phyloP scores from a whole-genome alignment of 1,284 basidiomycete species.

The Ustilago cynodontis region DNA sequence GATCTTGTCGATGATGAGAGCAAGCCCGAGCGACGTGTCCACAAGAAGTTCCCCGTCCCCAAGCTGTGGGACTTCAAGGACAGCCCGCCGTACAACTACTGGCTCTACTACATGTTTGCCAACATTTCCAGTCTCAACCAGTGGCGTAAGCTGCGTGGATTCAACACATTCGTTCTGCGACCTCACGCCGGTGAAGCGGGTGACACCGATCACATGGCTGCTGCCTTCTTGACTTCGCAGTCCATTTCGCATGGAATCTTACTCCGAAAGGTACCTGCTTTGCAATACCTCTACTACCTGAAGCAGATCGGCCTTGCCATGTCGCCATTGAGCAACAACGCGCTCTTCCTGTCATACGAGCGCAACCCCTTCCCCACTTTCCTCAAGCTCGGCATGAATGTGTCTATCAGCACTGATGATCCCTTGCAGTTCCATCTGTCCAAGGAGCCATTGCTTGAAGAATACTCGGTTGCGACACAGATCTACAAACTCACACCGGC shows the following conservation, averaged over 20 bases:
- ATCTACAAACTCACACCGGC: conserved; percentile 69
- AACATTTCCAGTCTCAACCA: conserved; percentile 95
- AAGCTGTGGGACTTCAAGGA: conserved; percentile 88
- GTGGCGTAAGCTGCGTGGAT: conserved; percentile 86
- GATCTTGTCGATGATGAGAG: conserved; percentile 98
- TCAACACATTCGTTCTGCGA: conserved; percentile 94
- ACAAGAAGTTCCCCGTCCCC: conserved; percentile 96
- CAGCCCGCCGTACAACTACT: conserved; percentile 94
- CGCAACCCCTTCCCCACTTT: conserved; percentile 97
- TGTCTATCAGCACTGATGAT: conserved; percentile 95
- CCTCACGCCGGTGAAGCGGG: conserved; percentile 98
- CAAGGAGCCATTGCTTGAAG: conserved; percentile 89
- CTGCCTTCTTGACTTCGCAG: conserved; percentile 94
- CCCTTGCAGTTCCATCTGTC: conserved; percentile 73
- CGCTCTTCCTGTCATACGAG: conserved; percentile 95
- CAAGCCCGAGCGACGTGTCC: conserved; percentile 89
- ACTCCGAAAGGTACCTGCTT: conserved; percentile 93
- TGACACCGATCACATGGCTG: conserved; percentile 95
- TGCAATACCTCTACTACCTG: conserved; percentile 80
- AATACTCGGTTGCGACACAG: conserved; percentile 93
- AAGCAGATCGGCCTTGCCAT: conserved; percentile 79
- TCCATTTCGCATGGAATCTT: conserved; percentile 99
- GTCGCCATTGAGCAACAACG: conserved; percentile 98
- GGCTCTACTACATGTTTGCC: conserved; percentile 94
- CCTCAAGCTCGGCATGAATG: conserved; percentile 95